These are phyloP conservation scores for Heterobasidion occidentale DNA, from an alignment of 1,284 basidiomycete species.

Conservation along the genomic window DNA sequence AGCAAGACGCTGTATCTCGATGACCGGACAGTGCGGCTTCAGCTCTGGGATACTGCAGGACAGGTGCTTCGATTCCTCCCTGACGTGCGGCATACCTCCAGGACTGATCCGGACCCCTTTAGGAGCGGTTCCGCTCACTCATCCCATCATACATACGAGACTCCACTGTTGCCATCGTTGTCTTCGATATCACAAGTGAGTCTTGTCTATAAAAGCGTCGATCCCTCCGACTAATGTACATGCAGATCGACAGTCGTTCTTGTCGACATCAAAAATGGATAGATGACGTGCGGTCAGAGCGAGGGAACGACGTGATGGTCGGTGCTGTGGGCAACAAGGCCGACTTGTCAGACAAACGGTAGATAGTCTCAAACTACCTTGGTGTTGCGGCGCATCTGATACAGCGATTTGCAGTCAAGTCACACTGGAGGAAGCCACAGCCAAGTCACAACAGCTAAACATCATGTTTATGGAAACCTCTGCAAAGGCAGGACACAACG, in stretches of 20 bases:
- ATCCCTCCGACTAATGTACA: not conserved
- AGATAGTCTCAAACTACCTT: constrained; percentile 7
- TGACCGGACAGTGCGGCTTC: constrained; percentile 94
- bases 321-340: constrained; percentile 99
- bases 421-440: constrained; percentile 95
- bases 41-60: constrained; percentile 98
- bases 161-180: constrained; percentile 96
- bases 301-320: constrained; percentile 98
- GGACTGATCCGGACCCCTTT: not conserved
- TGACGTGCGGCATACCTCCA: not conserved
- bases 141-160: constrained; percentile 99
- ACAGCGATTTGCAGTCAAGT: constrained; percentile 67
- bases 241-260: constrained; percentile 90
- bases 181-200: constrained; percentile 96
- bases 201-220: not conserved
- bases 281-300: constrained; percentile 96
- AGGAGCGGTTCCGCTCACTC: constrained; percentile 97
- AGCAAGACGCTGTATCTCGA: constrained; percentile 99
- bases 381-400: not conserved
- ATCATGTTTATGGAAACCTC: constrained; percentile 99
- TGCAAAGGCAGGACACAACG: constrained; percentile 98
- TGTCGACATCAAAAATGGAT: constrained; percentile 99
- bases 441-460: constrained; percentile 86
- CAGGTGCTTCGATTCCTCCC: constrained; percentile 48
- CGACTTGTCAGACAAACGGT: constrained; percentile 92